Evolutionary conservation across 2,329 filamentous ascomycete genomes (phyloP).

Genomic region (Exserohilum rostratum): DNA sequence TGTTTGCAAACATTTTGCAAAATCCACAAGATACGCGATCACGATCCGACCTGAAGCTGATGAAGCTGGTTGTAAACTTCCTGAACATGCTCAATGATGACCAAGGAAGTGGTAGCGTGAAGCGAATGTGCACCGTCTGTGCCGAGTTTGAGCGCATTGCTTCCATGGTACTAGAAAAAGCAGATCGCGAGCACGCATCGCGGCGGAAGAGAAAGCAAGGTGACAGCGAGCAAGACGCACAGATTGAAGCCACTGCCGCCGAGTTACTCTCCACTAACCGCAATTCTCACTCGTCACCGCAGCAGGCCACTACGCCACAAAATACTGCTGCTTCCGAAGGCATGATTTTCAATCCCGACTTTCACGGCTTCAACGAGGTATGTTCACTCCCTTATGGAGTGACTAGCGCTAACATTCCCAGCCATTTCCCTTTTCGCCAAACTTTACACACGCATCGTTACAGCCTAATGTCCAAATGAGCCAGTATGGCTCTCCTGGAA

Average conservation of each 20-base stretch:
- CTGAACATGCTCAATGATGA: slow-evolving; percentile 87
- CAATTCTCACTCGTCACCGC: slow-evolving; percentile 37
- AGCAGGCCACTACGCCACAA: slow-evolving; percentile 29
- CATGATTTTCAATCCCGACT: slow-evolving; percentile 45
- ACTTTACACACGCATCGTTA: slow-evolving; percentile 49
- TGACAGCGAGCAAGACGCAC: slow-evolving; percentile 56
- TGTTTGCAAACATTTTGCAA: slow-evolving; percentile 96
- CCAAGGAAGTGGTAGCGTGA: slow-evolving; percentile 86
- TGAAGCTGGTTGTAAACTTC: slow-evolving; percentile 93
- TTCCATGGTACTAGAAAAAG: slow-evolving; percentile 85
- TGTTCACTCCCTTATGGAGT: neutral
- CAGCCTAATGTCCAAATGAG: slow-evolving; percentile 34
- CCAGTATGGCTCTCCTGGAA: slow-evolving; percentile 40
- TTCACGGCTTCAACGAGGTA: slow-evolving; percentile 48
- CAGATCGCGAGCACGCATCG: slow-evolving; percentile 80
- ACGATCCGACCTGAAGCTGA: slow-evolving; percentile 84
- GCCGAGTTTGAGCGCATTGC: slow-evolving; percentile 97
- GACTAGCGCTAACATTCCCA: slow-evolving; percentile 25
- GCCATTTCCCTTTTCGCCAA: slow-evolving; percentile 50
- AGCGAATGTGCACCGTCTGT: slow-evolving; percentile 91
- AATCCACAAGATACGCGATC: slow-evolving; percentile 90
- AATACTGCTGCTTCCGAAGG: slow-evolving; percentile 21
- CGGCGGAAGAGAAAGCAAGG: slow-evolving; percentile 82
- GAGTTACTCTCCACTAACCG: slow-evolving; percentile 42
- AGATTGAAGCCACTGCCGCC: slow-evolving; percentile 46